Conservation (phyloP, 345 rosid species). For the Lagerstroemia speciosa region DNA sequence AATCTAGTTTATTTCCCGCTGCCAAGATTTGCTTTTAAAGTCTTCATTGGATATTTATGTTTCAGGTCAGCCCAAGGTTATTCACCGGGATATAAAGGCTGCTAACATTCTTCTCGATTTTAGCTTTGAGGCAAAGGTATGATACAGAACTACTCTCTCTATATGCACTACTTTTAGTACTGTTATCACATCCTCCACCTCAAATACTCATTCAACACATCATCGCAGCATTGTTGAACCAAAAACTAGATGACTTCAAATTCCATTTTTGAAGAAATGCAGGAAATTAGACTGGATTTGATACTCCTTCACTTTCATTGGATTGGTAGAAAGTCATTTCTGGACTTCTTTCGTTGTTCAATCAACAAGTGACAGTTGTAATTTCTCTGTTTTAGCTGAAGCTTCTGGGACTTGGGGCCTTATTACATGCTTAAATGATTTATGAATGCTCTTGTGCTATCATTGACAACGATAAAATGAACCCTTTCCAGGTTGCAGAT, state of each 20-base stretch:
- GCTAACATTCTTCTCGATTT: conserved; percentile 72
- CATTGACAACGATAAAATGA: neutral
- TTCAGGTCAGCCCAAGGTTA: conserved; percentile 72
- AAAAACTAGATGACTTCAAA: too few species aligned
- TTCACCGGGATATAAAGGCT: conserved; percentile 86
- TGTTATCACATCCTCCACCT: neutral
- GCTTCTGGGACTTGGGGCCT: neutral
- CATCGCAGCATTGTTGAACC: neutral
- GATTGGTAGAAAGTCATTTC: too few species aligned
- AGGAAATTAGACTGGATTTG: too few species aligned
- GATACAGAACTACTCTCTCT: conserved; percentile 1
- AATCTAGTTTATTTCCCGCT: neutral
- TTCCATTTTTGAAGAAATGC: neutral
- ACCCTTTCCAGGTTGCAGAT: conserved; percentile 64
- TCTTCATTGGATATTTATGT: neutral
- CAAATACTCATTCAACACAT: too few species aligned
- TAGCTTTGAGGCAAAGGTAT: conserved; percentile 73
- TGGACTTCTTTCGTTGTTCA: too few species aligned
- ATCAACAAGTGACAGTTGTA: too few species aligned
- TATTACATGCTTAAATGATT: neutral
- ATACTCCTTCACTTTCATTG: too few species aligned
- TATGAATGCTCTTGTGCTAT: neutral
- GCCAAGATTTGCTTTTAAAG: neutral
- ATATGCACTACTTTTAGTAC: neutral
- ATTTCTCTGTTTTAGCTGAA: too few species aligned